phyloP scores from a whole-genome alignment of 192 early-diverging fungal genomes.

The Backusella circina region DNA sequence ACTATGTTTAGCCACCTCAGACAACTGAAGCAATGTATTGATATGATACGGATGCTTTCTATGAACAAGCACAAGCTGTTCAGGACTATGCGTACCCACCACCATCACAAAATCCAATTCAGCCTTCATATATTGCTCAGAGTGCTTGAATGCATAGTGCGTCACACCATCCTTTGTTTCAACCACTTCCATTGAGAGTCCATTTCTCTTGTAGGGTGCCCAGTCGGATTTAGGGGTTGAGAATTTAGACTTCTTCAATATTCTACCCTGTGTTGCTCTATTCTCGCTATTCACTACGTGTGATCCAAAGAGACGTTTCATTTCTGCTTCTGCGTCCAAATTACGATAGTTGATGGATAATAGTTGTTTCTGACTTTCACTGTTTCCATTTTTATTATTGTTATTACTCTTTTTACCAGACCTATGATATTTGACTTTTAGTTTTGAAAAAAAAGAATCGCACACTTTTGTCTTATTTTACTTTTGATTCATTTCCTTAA shows the following conservation, averaged over 20 bases:
- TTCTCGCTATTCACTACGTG: slow-evolving; percentile 59
- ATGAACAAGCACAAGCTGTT: slow-evolving; percentile 62
- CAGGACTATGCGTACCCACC: slow-evolving; percentile 71
- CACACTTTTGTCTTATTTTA: slow-evolving; percentile 20
- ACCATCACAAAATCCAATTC: slow-evolving; percentile 74
- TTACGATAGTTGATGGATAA: slow-evolving; percentile 59
- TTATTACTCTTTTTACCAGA: slow-evolving; percentile 3
- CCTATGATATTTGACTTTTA: neutral
- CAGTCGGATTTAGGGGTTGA: slow-evolving; percentile 70
- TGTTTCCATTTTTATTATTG: neutral
- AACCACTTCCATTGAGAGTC: slow-evolving; percentile 45
- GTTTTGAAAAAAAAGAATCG: neutral
- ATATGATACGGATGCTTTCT: slow-evolving; percentile 86
- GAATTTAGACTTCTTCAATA: slow-evolving; percentile 54
- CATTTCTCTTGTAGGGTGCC: slow-evolving; percentile 55
- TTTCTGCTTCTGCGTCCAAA: slow-evolving; percentile 84
- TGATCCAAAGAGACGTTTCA: slow-evolving; percentile 87
- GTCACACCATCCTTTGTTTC: slow-evolving; percentile 32
- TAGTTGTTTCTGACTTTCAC: slow-evolving; percentile 23
- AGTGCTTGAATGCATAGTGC: slow-evolving; percentile 65
- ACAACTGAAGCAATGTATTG: slow-evolving; percentile 78
- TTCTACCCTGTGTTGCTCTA: slow-evolving; percentile 12
- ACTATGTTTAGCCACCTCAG: slow-evolving; percentile 83
- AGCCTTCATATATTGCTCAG: slow-evolving; percentile 65
- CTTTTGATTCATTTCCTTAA: slow-evolving; percentile 60